Evolutionary conservation across 2,329 filamentous ascomycete species (phyloP), one percentile per base, ranked within the genome.

Genomic region (Pseudogymnoascus sp.): DNA sequence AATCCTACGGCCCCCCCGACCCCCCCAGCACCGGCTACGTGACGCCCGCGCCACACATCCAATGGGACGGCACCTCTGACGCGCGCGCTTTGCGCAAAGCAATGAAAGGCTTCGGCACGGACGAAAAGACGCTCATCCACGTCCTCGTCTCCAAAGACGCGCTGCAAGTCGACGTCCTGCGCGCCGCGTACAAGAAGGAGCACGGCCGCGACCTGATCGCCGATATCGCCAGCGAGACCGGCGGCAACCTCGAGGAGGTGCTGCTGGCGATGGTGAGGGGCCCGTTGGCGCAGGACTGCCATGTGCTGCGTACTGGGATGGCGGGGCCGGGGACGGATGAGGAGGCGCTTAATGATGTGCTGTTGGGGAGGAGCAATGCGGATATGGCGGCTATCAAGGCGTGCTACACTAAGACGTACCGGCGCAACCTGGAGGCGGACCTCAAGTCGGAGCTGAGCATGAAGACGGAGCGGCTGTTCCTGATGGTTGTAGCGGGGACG

Each of bases 61-160:
- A 81, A 16, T 87, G 81, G 80, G 86, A 96, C 66, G 87, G 85
- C 58, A 80, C 78, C 2, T 77, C 79, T 11, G 86, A 94, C 68
- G 89, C 91, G 0, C 83, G 91, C 63, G 83, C 80, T 3, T 78
- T 96, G 21, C 85, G 91, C 61, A 83, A 83, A 68, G 91, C 93
- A 2, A 96, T 97, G 91, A 96, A 96, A 75, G 92, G 92, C 0
- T 90, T 96, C 65, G 93, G 92, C 35, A 97, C 92, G 0, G 86
- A 97, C 70, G 92, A 97, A 74, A 88, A 86, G 69, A 75, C 82
- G 0, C 78, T 97, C 14, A 92, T 96, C 66, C 78, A 79, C 2
- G 78, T 87, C 2, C 78, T 97, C 7, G 78, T 88, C 2, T 83
- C 81, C 67, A 87, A 92, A 66, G 90, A 95, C 66, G 89, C 92